phyloP scores from a whole-genome alignment of 148 eudicot species.

The Camellia granthamiana region DNA sequence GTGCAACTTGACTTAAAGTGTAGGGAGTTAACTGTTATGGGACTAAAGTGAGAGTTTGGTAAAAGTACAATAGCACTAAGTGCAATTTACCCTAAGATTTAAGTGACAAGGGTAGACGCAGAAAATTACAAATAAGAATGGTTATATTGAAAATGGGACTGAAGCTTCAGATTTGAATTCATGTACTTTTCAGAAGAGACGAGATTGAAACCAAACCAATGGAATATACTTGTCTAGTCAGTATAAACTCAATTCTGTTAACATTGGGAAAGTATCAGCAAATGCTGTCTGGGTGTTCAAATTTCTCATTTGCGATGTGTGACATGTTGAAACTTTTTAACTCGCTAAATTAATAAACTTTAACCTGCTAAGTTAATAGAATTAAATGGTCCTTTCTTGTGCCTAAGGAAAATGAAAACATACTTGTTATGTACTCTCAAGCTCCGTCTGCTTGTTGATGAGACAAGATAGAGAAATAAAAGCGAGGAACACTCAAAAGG shows the following conservation, averaged over 20 bases:
- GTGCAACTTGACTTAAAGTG: too few species aligned
- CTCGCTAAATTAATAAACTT: too few species aligned
- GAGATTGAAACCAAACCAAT: neutral
- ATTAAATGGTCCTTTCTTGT: neutral
- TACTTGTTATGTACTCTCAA: neutral
- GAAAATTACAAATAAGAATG: neutral
- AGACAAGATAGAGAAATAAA: neutral
- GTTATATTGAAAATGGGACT: neutral
- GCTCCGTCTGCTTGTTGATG: neutral
- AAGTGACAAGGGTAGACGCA: neutral
- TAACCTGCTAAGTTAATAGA: neutral
- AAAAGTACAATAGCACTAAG: too few species aligned
- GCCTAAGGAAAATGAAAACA: neutral
- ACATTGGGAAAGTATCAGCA: neutral
- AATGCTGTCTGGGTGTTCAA: neutral
- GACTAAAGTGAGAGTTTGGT: too few species aligned
- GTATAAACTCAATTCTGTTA: neutral
- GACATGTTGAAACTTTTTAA: neutral
- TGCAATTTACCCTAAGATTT: too few species aligned
- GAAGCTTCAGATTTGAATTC: neutral
- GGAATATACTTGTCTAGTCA: neutral
- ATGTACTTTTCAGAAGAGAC: neutral
- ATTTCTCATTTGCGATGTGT: neutral
- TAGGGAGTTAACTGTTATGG: too few species aligned
- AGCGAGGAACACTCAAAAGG: neutral